phyloP scores from a whole-genome alignment of 257 asterid species.

The Solanum medicagineum region DNA sequence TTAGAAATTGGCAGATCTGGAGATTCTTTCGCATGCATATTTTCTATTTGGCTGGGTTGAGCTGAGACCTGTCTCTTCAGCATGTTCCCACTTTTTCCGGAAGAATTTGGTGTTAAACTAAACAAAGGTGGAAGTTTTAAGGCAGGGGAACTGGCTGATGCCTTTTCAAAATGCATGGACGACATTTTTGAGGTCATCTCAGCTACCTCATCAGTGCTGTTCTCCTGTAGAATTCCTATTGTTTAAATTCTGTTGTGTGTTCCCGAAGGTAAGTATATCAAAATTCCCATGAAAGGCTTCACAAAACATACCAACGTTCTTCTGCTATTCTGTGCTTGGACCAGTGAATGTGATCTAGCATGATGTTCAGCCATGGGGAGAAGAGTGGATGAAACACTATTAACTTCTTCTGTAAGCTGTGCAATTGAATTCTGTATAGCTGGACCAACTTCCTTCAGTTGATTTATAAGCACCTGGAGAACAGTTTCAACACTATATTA shows the following conservation, averaged over 20 bases:
- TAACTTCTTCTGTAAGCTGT: conserved; percentile 81
- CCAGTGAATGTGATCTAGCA: conserved; percentile 60
- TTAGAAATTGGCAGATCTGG: conserved; percentile 37
- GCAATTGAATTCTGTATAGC: conserved; percentile 77
- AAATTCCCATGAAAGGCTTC: background rate
- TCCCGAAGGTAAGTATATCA: background rate
- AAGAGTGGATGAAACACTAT: conserved; percentile 53
- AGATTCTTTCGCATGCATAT: conserved; percentile 35
- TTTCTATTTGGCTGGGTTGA: conserved; percentile 40
- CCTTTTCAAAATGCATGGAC: conserved; percentile 61
- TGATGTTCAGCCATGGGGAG: conserved; percentile 40
- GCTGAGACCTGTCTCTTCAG: conserved; percentile 56
- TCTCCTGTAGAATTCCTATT: conserved; percentile 38
- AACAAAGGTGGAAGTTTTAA: conserved; percentile 90
- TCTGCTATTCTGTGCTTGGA: conserved; percentile 68
- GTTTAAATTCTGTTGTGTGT: background rate
- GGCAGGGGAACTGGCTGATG: conserved; percentile 66
- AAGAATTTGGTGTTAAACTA: conserved; percentile 82
- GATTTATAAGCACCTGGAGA: conserved; percentile 88
- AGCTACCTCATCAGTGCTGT: conserved; percentile 47
- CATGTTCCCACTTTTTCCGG: conserved; percentile 60
- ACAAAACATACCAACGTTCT: conserved; percentile 35
- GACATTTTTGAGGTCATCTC: conserved; percentile 73
- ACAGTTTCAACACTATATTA: background rate
- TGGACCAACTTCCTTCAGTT: conserved; percentile 94